These are phyloP conservation scores for Komagataella populi DNA, from an alignment of 805 yeast genomes.

Conservation along the genomic window DNA sequence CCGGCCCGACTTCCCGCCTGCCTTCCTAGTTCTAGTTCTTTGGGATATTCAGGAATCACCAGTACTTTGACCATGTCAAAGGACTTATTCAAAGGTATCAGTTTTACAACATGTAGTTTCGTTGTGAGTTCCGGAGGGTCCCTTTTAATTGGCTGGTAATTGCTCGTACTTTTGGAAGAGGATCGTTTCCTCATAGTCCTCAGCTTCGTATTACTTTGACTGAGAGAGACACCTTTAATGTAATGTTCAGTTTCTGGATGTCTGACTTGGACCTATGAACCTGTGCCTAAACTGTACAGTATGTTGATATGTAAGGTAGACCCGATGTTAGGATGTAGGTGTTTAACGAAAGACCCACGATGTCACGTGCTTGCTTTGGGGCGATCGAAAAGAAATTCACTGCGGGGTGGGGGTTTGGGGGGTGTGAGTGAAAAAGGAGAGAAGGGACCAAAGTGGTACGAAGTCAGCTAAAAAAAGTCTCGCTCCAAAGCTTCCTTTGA, in stretches of 20 bases:
- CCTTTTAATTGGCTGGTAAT: constrained; percentile 13
- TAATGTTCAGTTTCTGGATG: no score
- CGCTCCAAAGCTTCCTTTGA: not conserved
- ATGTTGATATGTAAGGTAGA: not conserved
- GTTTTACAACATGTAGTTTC: constrained; percentile 47
- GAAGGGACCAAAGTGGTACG: not conserved
- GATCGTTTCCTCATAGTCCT: constrained; percentile 15
- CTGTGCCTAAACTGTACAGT: not conserved
- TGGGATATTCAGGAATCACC: constrained; percentile 71
- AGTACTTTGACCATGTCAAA: constrained; percentile 63
- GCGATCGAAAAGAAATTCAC: not conserved
- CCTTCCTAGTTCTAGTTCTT: constrained; percentile 76
- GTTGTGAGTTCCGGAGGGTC: constrained; percentile 14
- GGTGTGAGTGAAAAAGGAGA: not conserved
- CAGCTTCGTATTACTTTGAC: not conserved
- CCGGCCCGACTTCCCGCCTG: constrained; percentile 58
- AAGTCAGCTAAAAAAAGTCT: not conserved
- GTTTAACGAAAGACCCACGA: no score
- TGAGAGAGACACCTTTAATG: no score
- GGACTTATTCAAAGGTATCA: constrained; percentile 68
- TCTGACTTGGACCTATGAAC: no score
- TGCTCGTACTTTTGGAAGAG: constrained; percentile 17
- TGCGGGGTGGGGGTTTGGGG: not conserved
- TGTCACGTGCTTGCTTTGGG: no score
- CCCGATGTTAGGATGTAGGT: not conserved